These are phyloP conservation scores for Ascosphaera apis DNA, from an alignment of 2,329 filamentous ascomycete species.

Conservation along the genomic window DNA sequence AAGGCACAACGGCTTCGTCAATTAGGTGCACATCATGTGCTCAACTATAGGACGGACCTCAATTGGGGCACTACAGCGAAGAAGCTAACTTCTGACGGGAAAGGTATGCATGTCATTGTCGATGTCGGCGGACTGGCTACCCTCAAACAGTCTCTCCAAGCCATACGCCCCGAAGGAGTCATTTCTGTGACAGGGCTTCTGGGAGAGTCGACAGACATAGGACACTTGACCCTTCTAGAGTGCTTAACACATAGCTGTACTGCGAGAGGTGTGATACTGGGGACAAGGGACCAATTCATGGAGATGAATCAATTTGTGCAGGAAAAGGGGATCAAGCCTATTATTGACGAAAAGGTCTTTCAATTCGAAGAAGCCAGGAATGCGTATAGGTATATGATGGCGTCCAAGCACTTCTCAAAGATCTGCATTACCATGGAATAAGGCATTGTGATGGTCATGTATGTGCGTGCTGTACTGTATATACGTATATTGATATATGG, in stretches of 20 bases:
- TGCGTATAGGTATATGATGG: conserved; percentile 32
- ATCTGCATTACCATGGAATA: too few species aligned
- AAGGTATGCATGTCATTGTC: conserved; percentile 38
- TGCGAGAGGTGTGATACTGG: conserved; percentile 34
- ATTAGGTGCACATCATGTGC: conserved; percentile 33
- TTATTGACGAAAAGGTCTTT: conserved; percentile 35
- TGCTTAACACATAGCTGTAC: conserved; percentile 28
- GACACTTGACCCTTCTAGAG: conserved; percentile 30
- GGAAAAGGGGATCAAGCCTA: conserved; percentile 33
- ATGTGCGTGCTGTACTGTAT: too few species aligned
- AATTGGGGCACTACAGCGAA: conserved; percentile 39
- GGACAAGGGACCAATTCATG: conserved; percentile 31
- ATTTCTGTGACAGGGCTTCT: conserved; percentile 35
- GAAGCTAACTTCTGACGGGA: conserved; percentile 23
- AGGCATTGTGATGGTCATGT: too few species aligned
- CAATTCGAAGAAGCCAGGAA: conserved; percentile 27
- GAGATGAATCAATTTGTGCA: conserved; percentile 37
- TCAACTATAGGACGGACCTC: conserved; percentile 36
- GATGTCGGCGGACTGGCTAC: conserved; percentile 46
- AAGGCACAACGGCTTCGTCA: conserved; percentile 30
- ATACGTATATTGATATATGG: too few species aligned
- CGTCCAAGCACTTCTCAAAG: conserved; percentile 33
- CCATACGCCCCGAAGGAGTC: conserved; percentile 30
- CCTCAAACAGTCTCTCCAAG: conserved; percentile 31
- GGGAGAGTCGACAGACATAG: conserved; percentile 22